Conservation (phyloP, 1,139 yeast species). For the Candida sojae region DNA sequence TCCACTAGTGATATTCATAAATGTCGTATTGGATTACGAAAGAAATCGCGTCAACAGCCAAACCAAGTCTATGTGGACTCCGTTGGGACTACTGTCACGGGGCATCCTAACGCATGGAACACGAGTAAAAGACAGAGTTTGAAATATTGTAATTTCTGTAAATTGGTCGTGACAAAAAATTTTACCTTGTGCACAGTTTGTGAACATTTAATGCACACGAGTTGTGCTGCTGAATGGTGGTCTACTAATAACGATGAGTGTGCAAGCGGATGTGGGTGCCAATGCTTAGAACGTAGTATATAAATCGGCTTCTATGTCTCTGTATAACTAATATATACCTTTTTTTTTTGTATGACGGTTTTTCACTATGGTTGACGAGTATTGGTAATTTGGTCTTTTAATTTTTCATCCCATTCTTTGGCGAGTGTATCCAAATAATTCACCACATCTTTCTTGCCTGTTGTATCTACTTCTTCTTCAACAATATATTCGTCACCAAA, state of each 20-base stretch:
- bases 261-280: constrained; percentile 90
- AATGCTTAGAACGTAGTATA: constrained; percentile 46
- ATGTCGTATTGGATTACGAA: constrained; percentile 46
- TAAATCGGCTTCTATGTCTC: background rate
- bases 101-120: constrained; percentile 34
- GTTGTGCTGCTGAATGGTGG: constrained; percentile 89
- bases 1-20: constrained; percentile 35
- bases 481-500: constrained; percentile 67
- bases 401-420: constrained; percentile 58
- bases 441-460: constrained; percentile 66
- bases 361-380: constrained; percentile 36
- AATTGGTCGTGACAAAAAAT: constrained; percentile 57
- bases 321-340: background rate
- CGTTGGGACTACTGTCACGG: constrained; percentile 26
- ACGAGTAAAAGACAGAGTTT: constrained; percentile 24
- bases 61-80: constrained; percentile 24
- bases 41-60: constrained; percentile 20
- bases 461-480: constrained; percentile 54
- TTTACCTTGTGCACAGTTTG: constrained; percentile 72
- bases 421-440: constrained; percentile 58
- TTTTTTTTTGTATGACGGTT: background rate
- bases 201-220: constrained; percentile 75
- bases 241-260: constrained; percentile 48
- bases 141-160: constrained; percentile 66
- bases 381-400: constrained; percentile 69